Conservation (phyloP, 371 early-diverging fungal genomes). For the Saksenaea oblongispora region DNA sequence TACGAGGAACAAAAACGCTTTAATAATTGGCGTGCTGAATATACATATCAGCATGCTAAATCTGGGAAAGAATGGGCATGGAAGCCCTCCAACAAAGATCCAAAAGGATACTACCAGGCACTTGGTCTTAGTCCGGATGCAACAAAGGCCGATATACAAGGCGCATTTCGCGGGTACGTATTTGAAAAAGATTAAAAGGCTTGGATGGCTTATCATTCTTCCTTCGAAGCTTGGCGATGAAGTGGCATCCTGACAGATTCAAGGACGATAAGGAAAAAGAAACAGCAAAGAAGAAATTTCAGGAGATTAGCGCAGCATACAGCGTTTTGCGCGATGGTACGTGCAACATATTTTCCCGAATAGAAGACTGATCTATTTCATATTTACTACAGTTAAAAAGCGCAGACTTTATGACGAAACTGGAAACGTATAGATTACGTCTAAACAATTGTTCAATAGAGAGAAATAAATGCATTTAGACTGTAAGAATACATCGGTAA, state of each 20-base stretch:
- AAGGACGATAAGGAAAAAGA: constrained; percentile 53
- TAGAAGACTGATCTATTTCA: neutral
- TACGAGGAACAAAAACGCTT: constrained; percentile 58
- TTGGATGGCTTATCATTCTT: neutral
- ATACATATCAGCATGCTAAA: constrained; percentile 17
- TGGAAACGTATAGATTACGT: constrained; percentile 15
- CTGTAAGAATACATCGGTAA: neutral
- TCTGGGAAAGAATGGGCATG: neutral
- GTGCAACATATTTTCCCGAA: neutral
- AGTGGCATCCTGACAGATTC: constrained; percentile 59
- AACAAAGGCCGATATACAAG: constrained; percentile 58
- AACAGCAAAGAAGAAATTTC: constrained; percentile 55
- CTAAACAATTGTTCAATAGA: neutral
- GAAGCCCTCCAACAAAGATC: constrained; percentile 30
- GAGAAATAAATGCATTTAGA: neutral
- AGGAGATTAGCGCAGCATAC: constrained; percentile 59
- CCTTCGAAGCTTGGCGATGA: constrained; percentile 46
- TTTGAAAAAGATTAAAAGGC: neutral
- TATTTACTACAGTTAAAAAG: constrained; percentile 24
- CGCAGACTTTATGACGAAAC: constrained; percentile 32
- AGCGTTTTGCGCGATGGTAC: constrained; percentile 61
- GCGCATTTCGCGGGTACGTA: constrained; percentile 56
- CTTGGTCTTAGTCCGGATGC: constrained; percentile 48
- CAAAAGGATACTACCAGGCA: constrained; percentile 50
- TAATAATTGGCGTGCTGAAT: constrained; percentile 53